Evolutionary conservation across 768 basidiomycete species (phyloP), one percentile per base, ranked within the genome.

Genomic region (Ramaria rubella): DNA sequence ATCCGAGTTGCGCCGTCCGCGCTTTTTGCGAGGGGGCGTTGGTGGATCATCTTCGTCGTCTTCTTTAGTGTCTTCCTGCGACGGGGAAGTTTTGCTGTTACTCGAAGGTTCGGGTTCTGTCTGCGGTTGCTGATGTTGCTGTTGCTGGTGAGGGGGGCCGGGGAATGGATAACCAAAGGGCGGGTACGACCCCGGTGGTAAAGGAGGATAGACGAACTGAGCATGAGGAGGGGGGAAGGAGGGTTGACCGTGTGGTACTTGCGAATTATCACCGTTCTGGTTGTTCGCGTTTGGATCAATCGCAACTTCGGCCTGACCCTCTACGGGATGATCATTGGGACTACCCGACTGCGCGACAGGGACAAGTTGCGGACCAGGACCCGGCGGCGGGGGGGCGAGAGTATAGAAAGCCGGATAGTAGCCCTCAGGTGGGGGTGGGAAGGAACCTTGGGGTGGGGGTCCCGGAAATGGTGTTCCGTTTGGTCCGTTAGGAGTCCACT

Each of bases 131-230:
- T 23, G 52, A 2, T 43, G 29, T 36, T 45, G 54, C 26, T 45
- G 54, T 9, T 26, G 54, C 26, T 43, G 54, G 8, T 26, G 38
- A 27, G 55, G 44, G 3, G 26, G 44, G 21, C 45, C 45, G 12
- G 55, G 55, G 42, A 56, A 56, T 11, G 55, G 55, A 49, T 56
- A 56, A 6, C 55, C 55, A 56, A 56, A 56, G 44, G 36, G 52
- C 2, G 55, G 55, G 48, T 56, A 56, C 19, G 55, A 19, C 19
- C 55, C 55, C 27, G 44, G 55, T 15, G 55, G 44, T n/a, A 56
- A 29, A n/a, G 43, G 55, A 3, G 55, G 55, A 49, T 56, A 56
- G 2, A 56, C 55, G 36, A 56, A 56, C 31, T 30, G 55, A 11
- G 44, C 31, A 33, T 56, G 55, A 21, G 55, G 55, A n/a, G 55